Evolutionary conservation across 2,329 filamentous ascomycete species (phyloP).

Genomic region (Sporothrix luriei): DNA sequence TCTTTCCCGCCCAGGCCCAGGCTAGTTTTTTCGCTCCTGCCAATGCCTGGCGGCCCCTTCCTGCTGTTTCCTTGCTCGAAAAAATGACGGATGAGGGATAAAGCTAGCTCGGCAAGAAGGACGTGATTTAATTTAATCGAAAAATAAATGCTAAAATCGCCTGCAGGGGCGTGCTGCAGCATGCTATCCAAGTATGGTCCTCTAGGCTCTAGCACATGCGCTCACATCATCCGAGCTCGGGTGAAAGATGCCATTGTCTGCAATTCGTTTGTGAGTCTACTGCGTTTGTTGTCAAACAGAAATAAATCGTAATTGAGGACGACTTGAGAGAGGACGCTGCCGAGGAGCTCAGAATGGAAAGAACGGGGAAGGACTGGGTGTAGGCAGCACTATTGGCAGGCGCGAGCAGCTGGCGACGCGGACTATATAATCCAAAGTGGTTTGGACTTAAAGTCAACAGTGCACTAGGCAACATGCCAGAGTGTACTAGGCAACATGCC

Average conservation of each 20-base stretch:
- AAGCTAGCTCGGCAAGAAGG: constrained; percentile 40
- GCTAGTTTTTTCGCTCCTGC: constrained; percentile 25
- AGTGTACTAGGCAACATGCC: constrained; percentile 27
- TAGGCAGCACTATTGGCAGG: not conserved
- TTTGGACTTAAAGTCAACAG: not conserved
- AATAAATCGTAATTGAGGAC: no score
- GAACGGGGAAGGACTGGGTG: not conserved
- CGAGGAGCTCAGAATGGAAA: not conserved
- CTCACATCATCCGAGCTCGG: no score
- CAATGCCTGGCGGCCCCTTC: not conserved
- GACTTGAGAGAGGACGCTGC: not conserved
- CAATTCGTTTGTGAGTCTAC: no score
- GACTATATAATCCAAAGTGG: not conserved
- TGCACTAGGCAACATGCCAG: constrained; percentile 22
- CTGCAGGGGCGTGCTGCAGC: not conserved
- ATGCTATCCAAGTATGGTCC: no score
- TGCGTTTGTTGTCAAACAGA: no score
- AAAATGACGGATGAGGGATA: constrained; percentile 39
- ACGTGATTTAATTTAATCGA: constrained; percentile 32
- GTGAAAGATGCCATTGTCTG: no score
- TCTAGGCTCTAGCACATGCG: not conserved
- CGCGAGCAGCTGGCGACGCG: not conserved
- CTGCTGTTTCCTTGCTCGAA: constrained; percentile 31
- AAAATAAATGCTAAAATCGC: constrained; percentile 30
- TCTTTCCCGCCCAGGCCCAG: constrained; percentile 6